Conservation (phyloP, 129 eudicot species). For the Deinandra increscens region DNA sequence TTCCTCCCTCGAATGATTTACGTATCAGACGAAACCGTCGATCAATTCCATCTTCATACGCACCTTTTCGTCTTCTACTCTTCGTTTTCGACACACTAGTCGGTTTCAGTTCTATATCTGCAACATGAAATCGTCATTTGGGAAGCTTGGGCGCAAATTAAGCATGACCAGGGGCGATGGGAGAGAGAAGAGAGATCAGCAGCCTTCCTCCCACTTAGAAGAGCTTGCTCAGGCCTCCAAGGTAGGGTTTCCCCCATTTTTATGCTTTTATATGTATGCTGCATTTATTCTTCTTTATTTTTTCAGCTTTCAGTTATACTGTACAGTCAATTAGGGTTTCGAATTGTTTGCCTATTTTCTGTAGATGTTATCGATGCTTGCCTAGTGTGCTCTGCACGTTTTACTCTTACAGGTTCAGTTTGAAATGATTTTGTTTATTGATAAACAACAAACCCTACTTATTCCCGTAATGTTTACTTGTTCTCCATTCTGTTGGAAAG, state of each 20-base stretch:
- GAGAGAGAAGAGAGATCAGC: constrained; percentile 52
- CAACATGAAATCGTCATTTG: constrained; percentile 65
- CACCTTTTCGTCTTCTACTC: background rate
- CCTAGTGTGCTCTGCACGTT: background rate
- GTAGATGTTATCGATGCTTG: background rate
- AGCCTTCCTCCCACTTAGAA: constrained; percentile 46
- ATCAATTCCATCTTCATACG: background rate
- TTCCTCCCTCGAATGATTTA: background rate
- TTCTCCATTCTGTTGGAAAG: background rate
- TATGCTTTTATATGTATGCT: background rate
- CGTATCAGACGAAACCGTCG: background rate
- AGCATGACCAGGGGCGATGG: constrained; percentile 50
- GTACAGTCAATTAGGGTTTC: constrained; percentile 12
- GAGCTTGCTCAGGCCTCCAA: constrained; percentile 63
- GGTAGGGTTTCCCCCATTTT: constrained; percentile 38
- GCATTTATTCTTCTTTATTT: background rate
- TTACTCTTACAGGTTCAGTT: background rate
- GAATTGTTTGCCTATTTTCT: background rate
- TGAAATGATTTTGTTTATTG: background rate
- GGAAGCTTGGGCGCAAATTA: constrained; percentile 51
- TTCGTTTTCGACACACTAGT: background rate
- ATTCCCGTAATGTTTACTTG: background rate
- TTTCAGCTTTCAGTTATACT: background rate
- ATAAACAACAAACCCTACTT: background rate
- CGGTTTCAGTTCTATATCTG: background rate